Percentiles rank a stretch among this genome's conserved stretches.
Conservation (phyloP, 192 early-diverging fungal genomes). For the Coemansia sp. region DNA sequence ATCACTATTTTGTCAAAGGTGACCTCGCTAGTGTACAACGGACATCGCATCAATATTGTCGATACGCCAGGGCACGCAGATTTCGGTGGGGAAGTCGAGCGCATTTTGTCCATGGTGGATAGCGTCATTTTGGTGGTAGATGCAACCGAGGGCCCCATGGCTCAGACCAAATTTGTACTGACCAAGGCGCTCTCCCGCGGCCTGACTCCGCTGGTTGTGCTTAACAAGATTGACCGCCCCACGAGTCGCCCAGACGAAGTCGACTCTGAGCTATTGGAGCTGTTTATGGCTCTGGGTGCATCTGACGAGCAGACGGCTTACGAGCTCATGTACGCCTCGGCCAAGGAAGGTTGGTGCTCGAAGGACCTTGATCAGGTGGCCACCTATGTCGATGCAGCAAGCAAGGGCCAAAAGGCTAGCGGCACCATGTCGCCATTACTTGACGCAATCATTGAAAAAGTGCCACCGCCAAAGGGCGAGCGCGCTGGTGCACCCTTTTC, state of each 20-base stretch:
- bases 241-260: slow-evolving; percentile 75
- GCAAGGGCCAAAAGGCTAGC: slow-evolving; percentile 16
- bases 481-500: slow-evolving; percentile 66
- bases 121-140: slow-evolving; percentile 84
- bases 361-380: slow-evolving; percentile 49
- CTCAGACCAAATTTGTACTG: slow-evolving; percentile 85
- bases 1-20: slow-evolving; percentile 86
- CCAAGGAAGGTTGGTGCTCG: slow-evolving; percentile 82
- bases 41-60: slow-evolving; percentile 82
- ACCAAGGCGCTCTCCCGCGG: slow-evolving; percentile 71
- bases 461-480: slow-evolving; percentile 63
- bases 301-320: slow-evolving; percentile 78
- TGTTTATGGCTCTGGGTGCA: slow-evolving; percentile 76
- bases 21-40: slow-evolving; percentile 71
- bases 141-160: slow-evolving; percentile 85
- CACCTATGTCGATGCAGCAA: slow-evolving; percentile 5
- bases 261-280: slow-evolving; percentile 75
- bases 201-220: slow-evolving; percentile 73
- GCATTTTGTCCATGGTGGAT: slow-evolving; percentile 86
- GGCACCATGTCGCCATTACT: slow-evolving; percentile 66
- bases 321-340: slow-evolving; percentile 72
- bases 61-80: slow-evolving; percentile 80
- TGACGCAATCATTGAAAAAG: slow-evolving; percentile 68
- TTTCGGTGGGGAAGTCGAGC: slow-evolving; percentile 78
- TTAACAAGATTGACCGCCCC: slow-evolving; percentile 82